Evolutionary conservation across 768 basidiomycete genomes (phyloP).

Genomic region (Trametes gibbosa): DNA sequence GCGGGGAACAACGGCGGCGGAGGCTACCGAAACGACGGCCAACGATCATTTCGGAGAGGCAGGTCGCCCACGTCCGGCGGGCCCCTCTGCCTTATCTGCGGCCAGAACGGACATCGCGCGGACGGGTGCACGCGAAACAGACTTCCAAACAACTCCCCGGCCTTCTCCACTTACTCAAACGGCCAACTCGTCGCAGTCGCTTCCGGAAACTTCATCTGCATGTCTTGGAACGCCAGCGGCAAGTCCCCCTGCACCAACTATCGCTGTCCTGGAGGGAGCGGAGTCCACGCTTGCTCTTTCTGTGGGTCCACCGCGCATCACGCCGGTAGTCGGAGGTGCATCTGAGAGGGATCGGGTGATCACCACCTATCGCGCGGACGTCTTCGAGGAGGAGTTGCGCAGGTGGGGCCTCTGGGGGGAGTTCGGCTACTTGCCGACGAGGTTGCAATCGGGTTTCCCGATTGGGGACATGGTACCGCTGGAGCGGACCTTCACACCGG

Average conservation of each 20-base stretch:
- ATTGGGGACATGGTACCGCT: constrained; percentile 4
- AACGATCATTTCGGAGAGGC: not conserved
- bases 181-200: not conserved
- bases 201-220: not conserved
- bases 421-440: not conserved
- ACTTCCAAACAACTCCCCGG: not conserved
- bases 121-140: not conserved
- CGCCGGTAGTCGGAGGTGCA: constrained; percentile 8
- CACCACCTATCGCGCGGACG: constrained; percentile 3
- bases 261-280: not conserved
- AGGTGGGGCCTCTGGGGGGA: not conserved
- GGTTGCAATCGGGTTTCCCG: constrained; percentile 4
- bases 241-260: not conserved
- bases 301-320: constrained; percentile 13
- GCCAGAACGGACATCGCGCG: not conserved
- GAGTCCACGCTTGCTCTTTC: constrained; percentile 8
- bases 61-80: not conserved
- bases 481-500: not conserved
- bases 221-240: constrained; percentile 3
- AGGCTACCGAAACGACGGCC: not conserved
- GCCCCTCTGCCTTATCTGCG: constrained; percentile 7
- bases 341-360: constrained; percentile 3
- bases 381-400: not conserved
- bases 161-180: not conserved
- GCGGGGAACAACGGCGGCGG: too few relatives aligned